Evolutionary conservation across 1,139 yeast species (phyloP).

Genomic region (Lodderomyces orthopsilosis): DNA sequence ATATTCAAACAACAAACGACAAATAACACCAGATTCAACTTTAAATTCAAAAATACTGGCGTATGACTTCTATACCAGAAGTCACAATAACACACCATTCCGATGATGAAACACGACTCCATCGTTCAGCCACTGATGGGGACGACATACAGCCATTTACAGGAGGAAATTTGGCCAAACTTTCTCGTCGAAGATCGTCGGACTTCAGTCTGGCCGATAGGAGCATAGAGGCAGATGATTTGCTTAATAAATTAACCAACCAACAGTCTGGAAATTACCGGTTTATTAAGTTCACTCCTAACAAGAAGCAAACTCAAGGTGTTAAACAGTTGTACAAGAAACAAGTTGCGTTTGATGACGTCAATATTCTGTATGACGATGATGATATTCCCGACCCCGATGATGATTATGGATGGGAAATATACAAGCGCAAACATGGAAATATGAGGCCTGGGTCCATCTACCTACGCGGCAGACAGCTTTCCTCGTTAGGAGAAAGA

Average conservation of each 20-base stretch:
- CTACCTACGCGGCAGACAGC: slow-evolving; percentile 9
- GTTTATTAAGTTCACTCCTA: slow-evolving; percentile 14
- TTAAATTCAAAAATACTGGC: too few species aligned
- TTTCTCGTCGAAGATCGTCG: neutral
- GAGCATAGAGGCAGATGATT: slow-evolving; percentile 9
- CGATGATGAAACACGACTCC: neutral
- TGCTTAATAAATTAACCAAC: slow-evolving; percentile 18
- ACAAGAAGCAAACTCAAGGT: slow-evolving; percentile 5
- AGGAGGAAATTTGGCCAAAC: neutral
- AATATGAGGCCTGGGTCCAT: neutral
- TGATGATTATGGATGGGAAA: slow-evolving; percentile 17
- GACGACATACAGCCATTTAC: neutral
- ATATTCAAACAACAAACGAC: too few species aligned
- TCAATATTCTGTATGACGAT: slow-evolving; percentile 16
- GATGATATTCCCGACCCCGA: slow-evolving; percentile 15
- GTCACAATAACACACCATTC: neutral
- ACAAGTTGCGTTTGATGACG: slow-evolving; percentile 23
- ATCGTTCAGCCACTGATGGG: neutral
- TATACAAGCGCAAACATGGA: slow-evolving; percentile 7
- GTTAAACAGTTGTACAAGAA: slow-evolving; percentile 12
- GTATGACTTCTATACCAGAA: neutral
- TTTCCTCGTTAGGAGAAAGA: slow-evolving; percentile 5
- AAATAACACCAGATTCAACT: too few species aligned
- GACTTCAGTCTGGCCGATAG: neutral
- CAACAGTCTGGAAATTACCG: slow-evolving; percentile 24